phyloP scores from a whole-genome alignment of 371 early-diverging fungal species.

The Mortierella sp. region DNA sequence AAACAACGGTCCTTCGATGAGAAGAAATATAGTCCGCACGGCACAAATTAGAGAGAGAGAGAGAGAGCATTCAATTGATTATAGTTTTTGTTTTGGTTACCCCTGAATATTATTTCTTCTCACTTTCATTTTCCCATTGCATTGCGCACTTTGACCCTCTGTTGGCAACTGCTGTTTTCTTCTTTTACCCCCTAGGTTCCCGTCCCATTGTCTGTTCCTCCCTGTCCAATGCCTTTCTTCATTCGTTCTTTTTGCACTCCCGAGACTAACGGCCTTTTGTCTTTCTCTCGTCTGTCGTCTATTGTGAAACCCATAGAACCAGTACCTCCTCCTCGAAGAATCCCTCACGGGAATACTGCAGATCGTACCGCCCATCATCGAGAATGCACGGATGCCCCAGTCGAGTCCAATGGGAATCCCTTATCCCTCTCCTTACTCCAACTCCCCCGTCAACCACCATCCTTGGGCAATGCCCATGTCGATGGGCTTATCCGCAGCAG shows the following conservation, averaged over 20 bases:
- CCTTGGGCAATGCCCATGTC: constrained; percentile 2
- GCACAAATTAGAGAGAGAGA: background rate
- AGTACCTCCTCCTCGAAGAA: constrained; percentile 48
- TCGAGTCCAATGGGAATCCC: constrained; percentile 1
- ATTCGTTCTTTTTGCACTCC: background rate
- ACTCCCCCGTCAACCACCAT: background rate
- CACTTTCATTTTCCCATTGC: background rate
- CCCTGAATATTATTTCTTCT: constrained; percentile 23
- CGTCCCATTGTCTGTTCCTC: background rate
- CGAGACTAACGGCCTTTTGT: background rate
- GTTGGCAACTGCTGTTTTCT: background rate
- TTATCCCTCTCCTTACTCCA: constrained; percentile 8
- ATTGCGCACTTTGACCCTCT: background rate
- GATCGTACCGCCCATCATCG: constrained; percentile 47
- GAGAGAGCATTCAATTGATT: background rate
- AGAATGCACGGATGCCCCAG: constrained; percentile 32
- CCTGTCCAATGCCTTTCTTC: background rate
- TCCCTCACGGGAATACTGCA: constrained; percentile 47
- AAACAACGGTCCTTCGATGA: background rate
- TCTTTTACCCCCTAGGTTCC: background rate
- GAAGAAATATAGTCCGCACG: background rate
- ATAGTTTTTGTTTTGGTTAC: constrained; percentile 1
- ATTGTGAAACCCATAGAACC: constrained; percentile 24
- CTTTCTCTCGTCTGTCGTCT: background rate
- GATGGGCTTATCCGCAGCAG: constrained; percentile 18